These are phyloP conservation scores for Hirschfeldia incana DNA, from an alignment of 345 rosid genomes.

Conservation along the genomic window DNA sequence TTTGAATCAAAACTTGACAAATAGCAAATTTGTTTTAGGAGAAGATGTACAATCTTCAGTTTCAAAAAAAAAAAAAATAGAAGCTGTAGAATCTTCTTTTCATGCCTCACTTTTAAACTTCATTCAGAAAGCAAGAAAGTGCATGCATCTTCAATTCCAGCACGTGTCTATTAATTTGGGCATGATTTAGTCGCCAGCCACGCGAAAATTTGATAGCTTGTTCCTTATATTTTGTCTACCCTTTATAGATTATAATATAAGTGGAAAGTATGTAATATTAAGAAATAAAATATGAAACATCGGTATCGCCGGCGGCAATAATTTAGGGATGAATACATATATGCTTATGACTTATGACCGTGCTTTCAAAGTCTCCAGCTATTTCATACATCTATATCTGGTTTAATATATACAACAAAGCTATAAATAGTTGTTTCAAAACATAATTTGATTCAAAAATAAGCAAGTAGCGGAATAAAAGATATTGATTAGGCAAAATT, in stretches of 20 bases:
- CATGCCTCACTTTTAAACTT: constrained; percentile 1
- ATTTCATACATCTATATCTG: background rate
- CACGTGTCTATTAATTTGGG: constrained; percentile 34
- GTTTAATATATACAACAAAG: background rate
- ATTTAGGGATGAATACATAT: background rate
- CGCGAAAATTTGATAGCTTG: constrained; percentile 29
- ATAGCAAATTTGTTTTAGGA: background rate
- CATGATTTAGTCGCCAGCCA: constrained; percentile 38
- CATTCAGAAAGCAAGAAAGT: constrained; percentile 30
- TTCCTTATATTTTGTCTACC: background rate
- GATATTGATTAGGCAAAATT: background rate
- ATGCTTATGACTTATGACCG: constrained; percentile 1
- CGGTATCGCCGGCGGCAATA: constrained; percentile 6
- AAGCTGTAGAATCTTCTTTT: background rate
- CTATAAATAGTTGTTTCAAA: background rate
- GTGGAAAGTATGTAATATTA: background rate
- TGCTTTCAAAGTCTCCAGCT: background rate
- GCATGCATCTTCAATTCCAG: constrained; percentile 38
- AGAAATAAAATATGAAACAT: background rate
- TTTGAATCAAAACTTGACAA: background rate
- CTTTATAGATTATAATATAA: background rate
- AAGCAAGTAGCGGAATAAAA: background rate
- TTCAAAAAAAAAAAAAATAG: too few relatives aligned
- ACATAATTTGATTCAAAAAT: background rate
- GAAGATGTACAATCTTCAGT: background rate